These are phyloP conservation scores for Boeremia lycopersici DNA, from an alignment of 2,329 filamentous ascomycete genomes.

Conservation along the genomic window DNA sequence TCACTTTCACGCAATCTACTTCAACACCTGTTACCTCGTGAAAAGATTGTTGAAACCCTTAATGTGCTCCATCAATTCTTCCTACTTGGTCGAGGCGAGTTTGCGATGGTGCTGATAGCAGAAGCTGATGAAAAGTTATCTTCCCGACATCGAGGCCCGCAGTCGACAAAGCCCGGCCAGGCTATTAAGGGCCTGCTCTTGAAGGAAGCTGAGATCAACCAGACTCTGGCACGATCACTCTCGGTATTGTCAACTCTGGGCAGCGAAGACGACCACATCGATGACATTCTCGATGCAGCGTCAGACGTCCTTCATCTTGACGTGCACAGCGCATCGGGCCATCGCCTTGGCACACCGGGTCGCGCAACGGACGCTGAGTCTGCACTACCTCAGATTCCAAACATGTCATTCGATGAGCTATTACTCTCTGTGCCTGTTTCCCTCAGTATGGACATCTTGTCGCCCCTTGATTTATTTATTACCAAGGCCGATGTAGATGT, in stretches of 20 bases:
- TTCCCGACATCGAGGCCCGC: constrained; percentile 66
- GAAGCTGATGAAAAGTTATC: constrained; percentile 82
- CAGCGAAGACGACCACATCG: constrained; percentile 73
- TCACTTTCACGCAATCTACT: constrained; percentile 84
- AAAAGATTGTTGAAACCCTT: constrained; percentile 77
- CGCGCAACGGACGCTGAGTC: constrained; percentile 41
- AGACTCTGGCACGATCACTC: constrained; percentile 79
- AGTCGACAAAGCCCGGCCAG: constrained; percentile 51
- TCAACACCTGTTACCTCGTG: constrained; percentile 78
- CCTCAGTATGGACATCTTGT: constrained; percentile 73
- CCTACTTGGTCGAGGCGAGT: constrained; percentile 85
- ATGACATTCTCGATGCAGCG: constrained; percentile 82
- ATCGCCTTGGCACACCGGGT: constrained; percentile 50
- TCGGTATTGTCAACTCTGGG: constrained; percentile 77
- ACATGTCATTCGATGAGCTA: constrained; percentile 74
- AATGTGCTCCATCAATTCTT: constrained; percentile 84
- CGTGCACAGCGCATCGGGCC: constrained; percentile 55
- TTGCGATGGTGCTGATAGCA: constrained; percentile 82
- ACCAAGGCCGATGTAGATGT: constrained; percentile 74
- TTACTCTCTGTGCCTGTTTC: constrained; percentile 77
- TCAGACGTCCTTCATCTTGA: constrained; percentile 74
- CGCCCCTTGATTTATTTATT: constrained; percentile 87
- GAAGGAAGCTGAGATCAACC: constrained; percentile 85
- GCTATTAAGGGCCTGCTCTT: constrained; percentile 69
- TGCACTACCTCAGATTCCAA: constrained; percentile 46